Conservation (phyloP, 1,139 yeast genomes). For the Debaryomyces sp. region DNA sequence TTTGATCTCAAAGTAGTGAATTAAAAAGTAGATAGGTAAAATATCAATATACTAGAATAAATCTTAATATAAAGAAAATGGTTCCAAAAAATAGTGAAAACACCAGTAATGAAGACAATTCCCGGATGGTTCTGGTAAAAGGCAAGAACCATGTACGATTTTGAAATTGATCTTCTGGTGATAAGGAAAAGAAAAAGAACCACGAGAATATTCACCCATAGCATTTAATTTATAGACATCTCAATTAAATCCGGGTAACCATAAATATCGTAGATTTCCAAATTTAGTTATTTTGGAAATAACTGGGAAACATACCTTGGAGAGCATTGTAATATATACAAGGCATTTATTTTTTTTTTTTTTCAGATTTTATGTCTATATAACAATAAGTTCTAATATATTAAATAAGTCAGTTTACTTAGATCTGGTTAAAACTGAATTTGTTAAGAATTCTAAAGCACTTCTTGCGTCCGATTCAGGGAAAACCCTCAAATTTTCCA, state of each 20-base stretch:
- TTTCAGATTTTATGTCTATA: constrained; percentile 2
- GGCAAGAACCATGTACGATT: constrained; percentile 99
- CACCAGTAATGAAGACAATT: constrained; percentile 78
- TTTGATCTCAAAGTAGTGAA: constrained; percentile 22
- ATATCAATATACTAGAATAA: constrained; percentile 7
- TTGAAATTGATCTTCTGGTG: constrained; percentile 78
- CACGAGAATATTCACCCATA: background rate
- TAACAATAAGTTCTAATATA: background rate
- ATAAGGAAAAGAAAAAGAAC: constrained; percentile 26
- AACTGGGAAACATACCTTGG: background rate
- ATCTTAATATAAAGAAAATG: constrained; percentile 18
- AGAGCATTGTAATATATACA: background rate
- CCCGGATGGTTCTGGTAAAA: constrained; percentile 99
- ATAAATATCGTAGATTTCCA: constrained; percentile 1
- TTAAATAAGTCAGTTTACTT: constrained; percentile 41
- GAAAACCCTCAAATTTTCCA: constrained; percentile 65
- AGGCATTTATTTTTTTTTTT: background rate
- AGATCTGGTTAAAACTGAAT: constrained; percentile 78
- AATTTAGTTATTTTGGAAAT: background rate
- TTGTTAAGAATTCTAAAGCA: constrained; percentile 84
- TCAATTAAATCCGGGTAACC: constrained; percentile 1
- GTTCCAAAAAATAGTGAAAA: constrained; percentile 74
- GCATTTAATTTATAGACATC: background rate
- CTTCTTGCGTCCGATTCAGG: constrained; percentile 91
- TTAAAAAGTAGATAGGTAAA: constrained; percentile 16